These are phyloP conservation scores for Cutaneotrichosporon sp. DNA, from an alignment of 1,284 basidiomycete species.

Conservation along the genomic window DNA sequence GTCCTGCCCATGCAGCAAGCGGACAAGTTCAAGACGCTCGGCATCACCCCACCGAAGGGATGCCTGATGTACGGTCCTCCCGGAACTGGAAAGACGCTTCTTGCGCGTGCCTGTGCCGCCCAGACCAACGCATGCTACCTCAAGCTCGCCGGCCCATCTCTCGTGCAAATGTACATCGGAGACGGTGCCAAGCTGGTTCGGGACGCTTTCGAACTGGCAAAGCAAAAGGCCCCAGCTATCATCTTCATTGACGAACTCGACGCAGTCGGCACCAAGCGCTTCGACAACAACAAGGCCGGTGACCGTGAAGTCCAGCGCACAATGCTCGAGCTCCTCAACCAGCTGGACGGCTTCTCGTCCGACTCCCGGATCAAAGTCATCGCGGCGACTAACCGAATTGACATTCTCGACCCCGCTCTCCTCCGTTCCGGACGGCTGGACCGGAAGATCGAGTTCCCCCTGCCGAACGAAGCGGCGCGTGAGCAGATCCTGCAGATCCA, in stretches of 20 bases:
- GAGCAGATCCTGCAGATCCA: slow-evolving; percentile 72
- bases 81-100: slow-evolving; percentile 71
- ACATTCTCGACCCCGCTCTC: slow-evolving; percentile 82
- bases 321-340: slow-evolving; percentile 96
- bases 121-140: slow-evolving; percentile 77
- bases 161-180: slow-evolving; percentile 67
- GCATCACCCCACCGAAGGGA: slow-evolving; percentile 74
- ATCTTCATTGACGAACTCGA: slow-evolving; percentile 99
- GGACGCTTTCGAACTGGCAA: slow-evolving; percentile 95
- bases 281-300: slow-evolving; percentile 95
- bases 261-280: slow-evolving; percentile 97
- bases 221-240: slow-evolving; percentile 95
- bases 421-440: slow-evolving; percentile 71
- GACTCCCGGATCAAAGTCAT: slow-evolving; percentile 99
- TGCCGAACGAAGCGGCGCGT: slow-evolving; percentile 68
- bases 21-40: slow-evolving; percentile 72
- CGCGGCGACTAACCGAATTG: slow-evolving; percentile 96
- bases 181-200: slow-evolving; percentile 94
- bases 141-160: slow-evolving; percentile 68
- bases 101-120: slow-evolving; percentile 71
- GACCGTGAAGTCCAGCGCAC: slow-evolving; percentile 99
- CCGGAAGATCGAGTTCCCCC: slow-evolving; percentile 74
- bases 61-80: slow-evolving; percentile 75
- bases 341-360: slow-evolving; percentile 75
- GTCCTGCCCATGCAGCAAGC: slow-evolving; percentile 76